Percentiles rank a stretch among this genome's conserved stretches.
Evolutionary conservation across 345 rosid species (phyloP).

Genomic region (Bruguiera sexangula): DNA sequence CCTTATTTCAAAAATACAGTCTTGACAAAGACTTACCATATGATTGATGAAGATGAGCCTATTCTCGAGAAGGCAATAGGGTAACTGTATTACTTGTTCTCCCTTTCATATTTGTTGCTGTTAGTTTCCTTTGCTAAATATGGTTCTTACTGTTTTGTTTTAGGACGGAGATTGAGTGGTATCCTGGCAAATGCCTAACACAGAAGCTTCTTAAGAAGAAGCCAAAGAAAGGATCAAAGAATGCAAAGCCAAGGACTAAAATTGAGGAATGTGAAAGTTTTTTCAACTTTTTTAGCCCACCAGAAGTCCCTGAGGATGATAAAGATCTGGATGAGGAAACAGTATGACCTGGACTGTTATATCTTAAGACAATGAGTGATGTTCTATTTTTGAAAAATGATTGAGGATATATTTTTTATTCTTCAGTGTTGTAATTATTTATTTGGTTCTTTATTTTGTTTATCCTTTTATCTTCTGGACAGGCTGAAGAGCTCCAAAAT

Average conservation of each 20-base stretch:
- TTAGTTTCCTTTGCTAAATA: neutral
- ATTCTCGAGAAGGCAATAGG: constrained; percentile 95
- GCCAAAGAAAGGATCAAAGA: constrained; percentile 93
- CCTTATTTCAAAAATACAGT: constrained; percentile 83
- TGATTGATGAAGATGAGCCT: constrained; percentile 98
- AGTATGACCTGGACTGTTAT: constrained; percentile 35
- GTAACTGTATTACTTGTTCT: constrained; percentile 31
- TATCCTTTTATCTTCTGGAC: constrained; percentile 10
- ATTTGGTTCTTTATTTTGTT: neutral
- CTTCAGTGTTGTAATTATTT: constrained; percentile 10
- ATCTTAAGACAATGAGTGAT: neutral
- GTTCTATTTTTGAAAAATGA: neutral
- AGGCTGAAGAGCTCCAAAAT: constrained; percentile 98
- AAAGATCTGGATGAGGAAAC: constrained; percentile 90
- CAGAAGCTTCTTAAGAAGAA: constrained; percentile 92
- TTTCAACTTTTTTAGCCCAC: constrained; percentile 92
- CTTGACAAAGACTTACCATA: constrained; percentile 89
- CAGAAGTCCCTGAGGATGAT: constrained; percentile 91
- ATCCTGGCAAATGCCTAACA: constrained; percentile 86
- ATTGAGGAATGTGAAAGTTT: constrained; percentile 92
- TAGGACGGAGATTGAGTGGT: constrained; percentile 96
- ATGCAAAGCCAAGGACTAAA: constrained; percentile 81
- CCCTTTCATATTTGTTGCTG: neutral
- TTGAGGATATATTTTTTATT: neutral
- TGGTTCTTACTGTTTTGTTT: constrained; percentile 12